Evolutionary conservation across 345 rosid genomes (phyloP), one percentile per base, ranked within the genome.

Genomic region (Dipteronia dyeriana): DNA sequence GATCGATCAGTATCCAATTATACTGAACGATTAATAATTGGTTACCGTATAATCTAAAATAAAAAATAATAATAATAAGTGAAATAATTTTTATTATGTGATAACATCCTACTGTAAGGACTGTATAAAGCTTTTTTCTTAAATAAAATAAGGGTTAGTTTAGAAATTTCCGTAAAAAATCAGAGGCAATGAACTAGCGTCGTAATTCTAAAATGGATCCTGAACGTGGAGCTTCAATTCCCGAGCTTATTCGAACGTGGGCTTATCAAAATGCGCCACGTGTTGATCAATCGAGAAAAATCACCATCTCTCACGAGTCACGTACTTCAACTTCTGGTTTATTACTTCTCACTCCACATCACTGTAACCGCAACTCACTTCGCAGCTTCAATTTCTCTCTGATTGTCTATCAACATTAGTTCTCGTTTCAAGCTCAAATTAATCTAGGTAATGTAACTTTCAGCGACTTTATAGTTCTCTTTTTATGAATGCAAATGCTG

Each of bases 201-300:
- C 38, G 10, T 14, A 1, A 26, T 34, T 31, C 53, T 25, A 70
- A 73, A 82, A 82, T 74, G 63, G 63, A 59, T 59, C 57, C 57
- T 53, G 22, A 16, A 73, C 5, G 39, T 22, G 23, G 14, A 25
- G 49, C 51, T 43, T 63, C 71, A 11, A 45, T n/a, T 61, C 39
- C 74, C 81, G 53, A 54, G 47, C 79, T 72, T 80, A 83, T 84
- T 73, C 7, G 14, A 63, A 3, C 85, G 84, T 78, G 90, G 81
- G 47, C 85, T 38, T 71, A 75, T 74, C 39, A 71, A 13, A n/a
- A 20, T 0, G 13, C 13, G 43, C 76, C 90, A 79, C 89, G 90
- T 38, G 85, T n/a, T 70, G 0, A 3, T 0, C 74, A 53, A 62
- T 56, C 23, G 7, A 59, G 83, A 85, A 79, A 82, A 85, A 86